phyloP scores from a whole-genome alignment of 2,329 filamentous ascomycete species.

The Scedosporium dehoogii region DNA sequence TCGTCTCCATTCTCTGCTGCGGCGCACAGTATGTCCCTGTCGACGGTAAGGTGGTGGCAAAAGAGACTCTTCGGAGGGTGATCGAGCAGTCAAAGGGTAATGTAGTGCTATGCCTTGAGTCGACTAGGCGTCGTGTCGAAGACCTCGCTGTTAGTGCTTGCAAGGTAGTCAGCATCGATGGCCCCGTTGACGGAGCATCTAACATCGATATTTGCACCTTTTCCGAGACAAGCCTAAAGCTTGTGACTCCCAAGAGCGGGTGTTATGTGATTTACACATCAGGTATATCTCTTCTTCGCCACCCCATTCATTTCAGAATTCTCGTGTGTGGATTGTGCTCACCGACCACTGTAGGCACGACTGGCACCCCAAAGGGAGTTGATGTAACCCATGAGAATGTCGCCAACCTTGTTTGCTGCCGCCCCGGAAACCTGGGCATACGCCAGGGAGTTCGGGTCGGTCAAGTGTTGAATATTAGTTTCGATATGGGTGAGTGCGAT shows the following conservation, averaged over 20 bases:
- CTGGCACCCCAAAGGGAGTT: slow-evolving; percentile 48
- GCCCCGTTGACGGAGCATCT: slow-evolving; percentile 6
- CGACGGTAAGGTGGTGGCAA: slow-evolving; percentile 43
- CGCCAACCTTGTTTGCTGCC: slow-evolving; percentile 39
- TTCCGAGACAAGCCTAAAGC: slow-evolving; percentile 16
- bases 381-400: slow-evolving; percentile 46
- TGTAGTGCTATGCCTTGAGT: slow-evolving; percentile 37
- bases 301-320: not conserved
- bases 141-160: slow-evolving; percentile 12
- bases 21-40: slow-evolving; percentile 51
- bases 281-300: slow-evolving; percentile 19
- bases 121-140: slow-evolving; percentile 23
- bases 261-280: slow-evolving; percentile 47
- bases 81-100: slow-evolving; percentile 31
- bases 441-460: slow-evolving; percentile 39
- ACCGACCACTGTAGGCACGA: slow-evolving; percentile 30
- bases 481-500: slow-evolving; percentile 46
- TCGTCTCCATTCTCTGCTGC: slow-evolving; percentile 44
- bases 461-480: slow-evolving; percentile 47
- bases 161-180: slow-evolving; percentile 20
- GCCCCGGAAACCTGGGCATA: slow-evolving; percentile 42
- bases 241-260: slow-evolving; percentile 25
- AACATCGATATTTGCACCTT: slow-evolving; percentile 1
- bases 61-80: slow-evolving; percentile 37
- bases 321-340: slow-evolving; percentile 3